phyloP scores from a whole-genome alignment of 352 stramenopile species.

The Phytophthora kernoviae region DNA sequence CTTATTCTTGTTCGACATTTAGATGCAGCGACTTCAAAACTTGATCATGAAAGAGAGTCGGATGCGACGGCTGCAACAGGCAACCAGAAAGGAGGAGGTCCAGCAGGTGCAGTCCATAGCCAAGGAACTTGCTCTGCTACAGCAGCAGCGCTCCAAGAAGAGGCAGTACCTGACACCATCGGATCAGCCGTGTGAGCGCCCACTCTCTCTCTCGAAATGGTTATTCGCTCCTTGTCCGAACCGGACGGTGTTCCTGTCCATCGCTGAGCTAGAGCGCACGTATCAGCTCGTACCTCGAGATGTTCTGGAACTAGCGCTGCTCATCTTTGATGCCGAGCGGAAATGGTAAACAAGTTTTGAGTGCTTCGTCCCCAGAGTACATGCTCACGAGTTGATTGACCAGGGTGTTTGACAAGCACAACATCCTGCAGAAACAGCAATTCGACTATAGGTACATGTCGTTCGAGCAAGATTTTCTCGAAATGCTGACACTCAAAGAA shows the following conservation, averaged over 20 bases:
- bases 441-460: conserved; percentile 83
- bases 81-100: conserved; percentile 58
- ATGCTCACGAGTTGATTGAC: background rate
- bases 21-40: conserved; percentile 71
- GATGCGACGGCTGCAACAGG: conserved; percentile 63
- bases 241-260: conserved; percentile 78
- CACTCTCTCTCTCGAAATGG: conserved; percentile 56
- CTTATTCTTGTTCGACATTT: background rate
- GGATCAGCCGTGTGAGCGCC: conserved; percentile 30
- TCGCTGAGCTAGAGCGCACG: conserved; percentile 60
- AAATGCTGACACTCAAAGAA: conserved; percentile 78
- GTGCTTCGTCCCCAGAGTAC: background rate
- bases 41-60: conserved; percentile 69
- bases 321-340: conserved; percentile 72
- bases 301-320: conserved; percentile 60
- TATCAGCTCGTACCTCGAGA: conserved; percentile 71
- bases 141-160: conserved; percentile 30
- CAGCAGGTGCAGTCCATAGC: conserved; percentile 59
- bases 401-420: conserved; percentile 77
- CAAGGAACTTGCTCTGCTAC: conserved; percentile 46
- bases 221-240: conserved; percentile 53
- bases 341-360: conserved; percentile 48
- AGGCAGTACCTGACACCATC: conserved; percentile 19
- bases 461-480: conserved; percentile 76
- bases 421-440: conserved; percentile 60